phyloP scores from a whole-genome alignment of 345 rosid genomes.

The Dipteronia dyeriana region DNA sequence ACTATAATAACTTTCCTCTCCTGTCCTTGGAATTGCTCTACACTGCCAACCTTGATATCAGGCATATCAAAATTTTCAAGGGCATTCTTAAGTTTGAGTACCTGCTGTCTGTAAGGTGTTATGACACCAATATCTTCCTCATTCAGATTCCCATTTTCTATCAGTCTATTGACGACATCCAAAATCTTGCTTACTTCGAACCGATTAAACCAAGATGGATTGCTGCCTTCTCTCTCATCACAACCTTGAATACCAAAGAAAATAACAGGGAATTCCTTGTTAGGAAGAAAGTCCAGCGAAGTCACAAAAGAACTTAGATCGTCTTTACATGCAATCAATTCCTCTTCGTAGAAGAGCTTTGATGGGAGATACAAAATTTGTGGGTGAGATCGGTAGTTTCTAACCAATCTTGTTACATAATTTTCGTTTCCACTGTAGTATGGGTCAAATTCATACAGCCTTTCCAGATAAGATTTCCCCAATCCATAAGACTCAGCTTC shows the following conservation, averaged over 20 bases:
- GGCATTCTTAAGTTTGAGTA: conserved; percentile 65
- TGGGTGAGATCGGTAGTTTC: conserved; percentile 84
- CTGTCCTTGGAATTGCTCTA: conserved; percentile 98
- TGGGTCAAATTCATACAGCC: conserved; percentile 62
- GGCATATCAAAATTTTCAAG: conserved; percentile 64
- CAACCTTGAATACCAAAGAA: conserved; percentile 94
- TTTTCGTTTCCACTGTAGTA: conserved; percentile 58
- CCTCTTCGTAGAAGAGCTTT: conserved; percentile 69
- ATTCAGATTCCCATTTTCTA: conserved; percentile 39
- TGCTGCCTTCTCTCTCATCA: conserved; percentile 95
- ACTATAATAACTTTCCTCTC: conserved; percentile 76
- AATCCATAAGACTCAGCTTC: conserved; percentile 62
- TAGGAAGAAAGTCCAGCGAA: conserved; percentile 52
- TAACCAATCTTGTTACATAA: conserved; percentile 68
- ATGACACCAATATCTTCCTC: conserved; percentile 82
- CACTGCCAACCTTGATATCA: conserved; percentile 85
- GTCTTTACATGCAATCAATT: conserved; percentile 77
- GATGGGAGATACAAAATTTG: conserved; percentile 88
- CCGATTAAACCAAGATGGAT: conserved; percentile 95
- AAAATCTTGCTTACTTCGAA: conserved; percentile 87
- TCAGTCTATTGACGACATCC: conserved; percentile 59
- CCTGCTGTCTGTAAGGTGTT: conserved; percentile 94
- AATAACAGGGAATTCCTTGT: conserved; percentile 71
- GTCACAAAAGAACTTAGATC: conserved; percentile 41
- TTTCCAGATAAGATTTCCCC: conserved; percentile 78